Conservation (phyloP, 495 filamentous ascomycete genomes). For the Glutinoglossum americanum region DNA sequence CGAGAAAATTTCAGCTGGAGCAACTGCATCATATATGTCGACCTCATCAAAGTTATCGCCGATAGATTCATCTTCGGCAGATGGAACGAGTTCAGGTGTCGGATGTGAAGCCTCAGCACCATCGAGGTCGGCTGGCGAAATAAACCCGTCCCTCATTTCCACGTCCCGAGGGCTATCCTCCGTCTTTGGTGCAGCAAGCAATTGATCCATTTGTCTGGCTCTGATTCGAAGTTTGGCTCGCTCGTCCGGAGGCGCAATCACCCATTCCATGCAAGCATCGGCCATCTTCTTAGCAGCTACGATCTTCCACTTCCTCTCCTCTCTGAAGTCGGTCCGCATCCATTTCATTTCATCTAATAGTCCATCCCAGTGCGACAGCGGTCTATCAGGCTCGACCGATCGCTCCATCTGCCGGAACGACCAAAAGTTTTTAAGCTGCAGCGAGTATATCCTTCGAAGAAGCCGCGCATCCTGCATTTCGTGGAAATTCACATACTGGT, state of each 20-base stretch:
- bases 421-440: conserved; percentile 79
- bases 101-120: conserved; percentile 20
- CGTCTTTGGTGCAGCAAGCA: conserved; percentile 3
- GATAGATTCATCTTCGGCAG: conserved; percentile 33
- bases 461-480: conserved; percentile 73
- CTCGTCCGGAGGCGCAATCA: conserved; percentile 36
- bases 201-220: conserved; percentile 17
- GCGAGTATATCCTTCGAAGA: conserved; percentile 59
- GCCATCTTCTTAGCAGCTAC: conserved; percentile 57
- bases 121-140: not conserved
- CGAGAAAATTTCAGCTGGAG: conserved; percentile 64
- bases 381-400: conserved; percentile 52
- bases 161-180: conserved; percentile 11
- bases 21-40: conserved; percentile 23
- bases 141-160: conserved; percentile 1
- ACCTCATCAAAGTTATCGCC: conserved; percentile 28
- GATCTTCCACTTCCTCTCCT: conserved; percentile 87
- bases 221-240: conserved; percentile 44
- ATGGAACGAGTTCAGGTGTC: conserved; percentile 52
- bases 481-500: conserved; percentile 51
- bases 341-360: conserved; percentile 82
- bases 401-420: conserved; percentile 71
- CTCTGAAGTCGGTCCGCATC: conserved; percentile 88
- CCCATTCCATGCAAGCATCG: conserved; percentile 61
- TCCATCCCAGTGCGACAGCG: conserved; percentile 61